Percentiles rank a stretch among this genome's conserved stretches.
Evolutionary conservation across 208 protist species (phyloP).

Genomic region (Trypanosoma avium): DNA sequence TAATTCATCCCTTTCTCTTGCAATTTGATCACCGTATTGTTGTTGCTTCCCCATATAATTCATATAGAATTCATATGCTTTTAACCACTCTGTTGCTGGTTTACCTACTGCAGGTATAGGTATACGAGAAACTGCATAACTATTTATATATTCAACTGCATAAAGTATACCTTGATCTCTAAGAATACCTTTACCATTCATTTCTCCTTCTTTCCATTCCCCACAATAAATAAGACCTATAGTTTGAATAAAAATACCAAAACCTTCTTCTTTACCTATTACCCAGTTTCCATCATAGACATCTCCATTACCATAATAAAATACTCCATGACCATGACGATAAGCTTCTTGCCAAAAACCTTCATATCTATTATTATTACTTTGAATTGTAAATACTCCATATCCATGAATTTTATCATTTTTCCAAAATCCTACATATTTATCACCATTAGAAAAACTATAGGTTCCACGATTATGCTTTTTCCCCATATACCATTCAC

Average conservation of each 20-base stretch:
- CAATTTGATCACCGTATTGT: background rate
- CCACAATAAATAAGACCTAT: constrained; percentile 66
- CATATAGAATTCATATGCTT: constrained; percentile 26
- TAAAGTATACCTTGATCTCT: constrained; percentile 43
- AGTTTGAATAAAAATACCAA: constrained; percentile 47
- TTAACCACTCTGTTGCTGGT: constrained; percentile 26
- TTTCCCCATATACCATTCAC: constrained; percentile 69
- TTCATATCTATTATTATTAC: constrained; percentile 49
- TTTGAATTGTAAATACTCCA: constrained; percentile 43
- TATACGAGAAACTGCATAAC: constrained; percentile 53
- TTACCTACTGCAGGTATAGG: constrained; percentile 15
- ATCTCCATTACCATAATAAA: constrained; percentile 51
- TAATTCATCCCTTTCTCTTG: constrained; percentile 10
- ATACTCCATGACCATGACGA: constrained; percentile 43
- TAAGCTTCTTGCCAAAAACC: constrained; percentile 56
- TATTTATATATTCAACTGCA: constrained; percentile 53
- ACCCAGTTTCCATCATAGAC: constrained; percentile 64
- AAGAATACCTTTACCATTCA: constrained; percentile 66
- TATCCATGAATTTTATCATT: constrained; percentile 63
- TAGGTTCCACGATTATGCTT: constrained; percentile 65
- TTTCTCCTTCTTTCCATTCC: constrained; percentile 57
- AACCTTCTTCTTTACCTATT: constrained; percentile 45
- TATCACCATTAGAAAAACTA: constrained; percentile 51
- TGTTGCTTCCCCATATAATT: constrained; percentile 15
- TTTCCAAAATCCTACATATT: constrained; percentile 62